Conservation (phyloP, 371 early-diverging fungal genomes). For the Apophysomyces elegans region DNA sequence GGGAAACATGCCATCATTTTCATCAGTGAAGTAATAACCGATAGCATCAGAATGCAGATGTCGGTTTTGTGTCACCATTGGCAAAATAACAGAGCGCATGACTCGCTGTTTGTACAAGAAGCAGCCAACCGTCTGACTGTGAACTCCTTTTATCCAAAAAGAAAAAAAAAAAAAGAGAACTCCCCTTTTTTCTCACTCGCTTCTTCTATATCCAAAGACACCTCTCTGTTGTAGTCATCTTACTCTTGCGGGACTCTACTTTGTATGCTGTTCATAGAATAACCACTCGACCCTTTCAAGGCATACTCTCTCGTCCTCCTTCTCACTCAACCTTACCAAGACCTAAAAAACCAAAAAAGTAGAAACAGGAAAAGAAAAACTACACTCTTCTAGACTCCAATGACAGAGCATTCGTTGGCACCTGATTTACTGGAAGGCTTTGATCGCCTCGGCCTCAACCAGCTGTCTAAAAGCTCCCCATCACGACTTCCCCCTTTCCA, state of each 20-base stretch:
- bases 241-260: not conserved
- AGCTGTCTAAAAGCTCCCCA: conserved; percentile 26
- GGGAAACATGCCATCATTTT: not conserved
- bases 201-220: not conserved
- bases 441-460: conserved; percentile 22
- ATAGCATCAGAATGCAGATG: conserved; percentile 8
- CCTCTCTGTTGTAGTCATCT: conserved; percentile 3
- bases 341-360: not conserved
- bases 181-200: conserved; percentile 9
- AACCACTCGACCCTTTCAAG: conserved; percentile 5
- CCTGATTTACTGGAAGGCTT: conserved; percentile 24
- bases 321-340: not conserved
- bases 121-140: conserved; percentile 12
- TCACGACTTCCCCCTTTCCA: conserved; percentile 27
- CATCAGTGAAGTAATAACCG: not conserved
- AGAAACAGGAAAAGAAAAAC: no score
- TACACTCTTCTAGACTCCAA: conserved; percentile 11
- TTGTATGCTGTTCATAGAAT: conserved; percentile 9
- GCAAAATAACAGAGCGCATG: conserved; percentile 7
- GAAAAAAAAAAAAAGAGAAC: not conserved
- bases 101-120: conserved; percentile 11
- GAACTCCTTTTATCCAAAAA: conserved; percentile 12
- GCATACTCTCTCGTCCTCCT: not conserved
- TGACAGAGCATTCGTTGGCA: conserved; percentile 24
- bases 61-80: conserved; percentile 5